Conservation (phyloP, 257 asterid species). For the Oldenlandia corymbosa region DNA sequence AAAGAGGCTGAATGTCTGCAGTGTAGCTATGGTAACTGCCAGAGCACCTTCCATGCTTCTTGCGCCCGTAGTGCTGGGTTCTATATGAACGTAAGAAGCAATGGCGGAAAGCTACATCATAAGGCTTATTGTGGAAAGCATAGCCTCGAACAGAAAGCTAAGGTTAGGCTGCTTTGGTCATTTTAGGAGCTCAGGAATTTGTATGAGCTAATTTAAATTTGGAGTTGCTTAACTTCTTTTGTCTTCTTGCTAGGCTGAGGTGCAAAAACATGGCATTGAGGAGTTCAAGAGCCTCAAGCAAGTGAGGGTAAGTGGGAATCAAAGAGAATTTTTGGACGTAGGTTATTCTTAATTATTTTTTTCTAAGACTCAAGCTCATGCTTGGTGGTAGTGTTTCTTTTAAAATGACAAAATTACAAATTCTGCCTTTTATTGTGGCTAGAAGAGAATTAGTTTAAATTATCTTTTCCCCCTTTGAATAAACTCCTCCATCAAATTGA, state of each 20-base stretch:
- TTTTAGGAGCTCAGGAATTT: not conserved
- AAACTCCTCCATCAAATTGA: not conserved
- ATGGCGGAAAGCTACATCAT: constrained; percentile 85
- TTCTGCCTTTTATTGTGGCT: not conserved
- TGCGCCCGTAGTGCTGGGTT: constrained; percentile 97
- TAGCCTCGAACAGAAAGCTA: constrained; percentile 79
- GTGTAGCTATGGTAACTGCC: constrained; percentile 98
- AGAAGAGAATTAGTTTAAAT: not conserved
- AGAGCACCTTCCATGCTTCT: constrained; percentile 81
- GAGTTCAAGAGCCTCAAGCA: constrained; percentile 88
- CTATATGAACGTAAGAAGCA: constrained; percentile 64
- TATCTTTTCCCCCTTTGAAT: no score
- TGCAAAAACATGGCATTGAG: constrained; percentile 70
- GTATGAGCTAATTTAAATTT: constrained; percentile 8
- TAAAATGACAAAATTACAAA: not conserved
- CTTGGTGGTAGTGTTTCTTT: not conserved
- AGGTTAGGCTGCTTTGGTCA: constrained; percentile 43
- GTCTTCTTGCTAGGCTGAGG: constrained; percentile 58
- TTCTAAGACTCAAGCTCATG: not conserved
- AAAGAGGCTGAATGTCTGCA: constrained; percentile 28
- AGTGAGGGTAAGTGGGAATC: constrained; percentile 66
- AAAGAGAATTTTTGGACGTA: not conserved
- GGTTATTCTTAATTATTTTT: not conserved
- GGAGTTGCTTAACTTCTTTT: constrained; percentile 13
- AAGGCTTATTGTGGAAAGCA: constrained; percentile 97